A percentile compares a stretch with the other conserved stretches of the same genome.
phyloP scores from a whole-genome alignment of 805 yeast genomes.

The baker's yeast (Saccharomyces cerevisiae) region DNA sequence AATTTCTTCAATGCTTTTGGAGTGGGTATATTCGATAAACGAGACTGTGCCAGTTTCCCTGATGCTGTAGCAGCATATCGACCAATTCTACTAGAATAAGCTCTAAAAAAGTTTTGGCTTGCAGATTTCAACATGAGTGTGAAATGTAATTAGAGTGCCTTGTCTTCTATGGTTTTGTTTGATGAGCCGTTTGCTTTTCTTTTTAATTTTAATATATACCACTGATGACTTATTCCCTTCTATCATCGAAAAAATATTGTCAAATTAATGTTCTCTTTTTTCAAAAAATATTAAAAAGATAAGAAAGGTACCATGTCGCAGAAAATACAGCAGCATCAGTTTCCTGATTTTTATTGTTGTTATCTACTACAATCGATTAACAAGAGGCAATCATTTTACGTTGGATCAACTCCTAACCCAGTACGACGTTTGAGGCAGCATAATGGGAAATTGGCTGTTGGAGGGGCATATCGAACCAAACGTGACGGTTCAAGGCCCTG shows the following conservation, averaged over 20 bases:
- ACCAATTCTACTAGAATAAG: background rate
- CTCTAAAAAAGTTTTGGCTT: background rate
- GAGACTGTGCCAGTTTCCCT: slow-evolving; percentile 10
- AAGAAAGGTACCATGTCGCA: background rate
- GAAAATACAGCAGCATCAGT: background rate
- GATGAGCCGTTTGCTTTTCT: background rate
- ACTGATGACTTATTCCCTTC: background rate
- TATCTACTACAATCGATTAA: slow-evolving; percentile 57
- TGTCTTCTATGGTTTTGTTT: background rate
- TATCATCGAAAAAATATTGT: background rate
- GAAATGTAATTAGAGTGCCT: background rate
- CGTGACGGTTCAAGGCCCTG: slow-evolving; percentile 58
- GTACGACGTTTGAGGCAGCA: slow-evolving; percentile 62
- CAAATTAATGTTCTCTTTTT: background rate
- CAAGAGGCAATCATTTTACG: slow-evolving; percentile 53
- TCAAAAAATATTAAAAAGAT: background rate
- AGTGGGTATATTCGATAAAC: slow-evolving; percentile 33
- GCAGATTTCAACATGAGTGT: background rate
- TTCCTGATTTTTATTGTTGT: slow-evolving; percentile 49
- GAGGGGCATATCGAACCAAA: slow-evolving; percentile 68
- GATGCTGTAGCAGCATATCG: slow-evolving; percentile 8
- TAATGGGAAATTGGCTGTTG: slow-evolving; percentile 53
- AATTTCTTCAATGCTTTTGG: slow-evolving; percentile 39
- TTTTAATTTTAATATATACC: background rate
- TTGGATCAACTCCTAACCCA: slow-evolving; percentile 82